Evolutionary conservation across 208 protist genomes (phyloP).

Genomic region (Histomonas meleagridis): DNA sequence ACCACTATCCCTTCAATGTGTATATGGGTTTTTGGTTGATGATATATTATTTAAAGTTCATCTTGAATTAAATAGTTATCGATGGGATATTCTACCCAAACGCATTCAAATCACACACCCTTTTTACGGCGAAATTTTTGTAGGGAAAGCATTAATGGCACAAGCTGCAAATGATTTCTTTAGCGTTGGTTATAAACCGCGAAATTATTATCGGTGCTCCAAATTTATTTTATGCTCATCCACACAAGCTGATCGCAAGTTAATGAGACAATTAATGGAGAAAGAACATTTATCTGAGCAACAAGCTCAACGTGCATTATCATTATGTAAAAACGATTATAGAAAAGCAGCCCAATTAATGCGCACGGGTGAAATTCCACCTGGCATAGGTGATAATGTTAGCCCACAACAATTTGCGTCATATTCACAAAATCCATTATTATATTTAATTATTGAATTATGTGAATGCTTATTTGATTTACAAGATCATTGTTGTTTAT

Average conservation of each 20-base stretch:
- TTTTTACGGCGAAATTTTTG: not conserved
- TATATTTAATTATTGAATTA: not conserved
- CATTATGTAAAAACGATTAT: not conserved
- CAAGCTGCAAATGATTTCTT: not conserved
- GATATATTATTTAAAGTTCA: not conserved
- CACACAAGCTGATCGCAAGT: not conserved
- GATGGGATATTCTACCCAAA: not conserved
- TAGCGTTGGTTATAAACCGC: not conserved
- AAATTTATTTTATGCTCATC: not conserved
- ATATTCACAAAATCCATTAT: not conserved
- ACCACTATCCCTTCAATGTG: not conserved
- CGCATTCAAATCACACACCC: not conserved
- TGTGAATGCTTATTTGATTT: not conserved
- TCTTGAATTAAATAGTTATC: not conserved
- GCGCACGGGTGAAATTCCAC: not conserved
- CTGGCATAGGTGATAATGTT: too few relatives aligned
- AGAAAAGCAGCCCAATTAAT: not conserved
- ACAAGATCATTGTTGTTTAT: not conserved
- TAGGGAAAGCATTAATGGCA: not conserved
- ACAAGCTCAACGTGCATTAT: not conserved
- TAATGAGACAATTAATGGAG: not conserved
- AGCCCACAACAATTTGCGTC: too few relatives aligned
- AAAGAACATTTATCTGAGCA: not conserved
- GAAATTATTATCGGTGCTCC: not conserved
- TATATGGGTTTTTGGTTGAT: not conserved